Evolutionary conservation across 176 grass and related monocot species (phyloP), one percentile per base, ranked within the genome.

Genomic region (Tuctoria greenei): DNA sequence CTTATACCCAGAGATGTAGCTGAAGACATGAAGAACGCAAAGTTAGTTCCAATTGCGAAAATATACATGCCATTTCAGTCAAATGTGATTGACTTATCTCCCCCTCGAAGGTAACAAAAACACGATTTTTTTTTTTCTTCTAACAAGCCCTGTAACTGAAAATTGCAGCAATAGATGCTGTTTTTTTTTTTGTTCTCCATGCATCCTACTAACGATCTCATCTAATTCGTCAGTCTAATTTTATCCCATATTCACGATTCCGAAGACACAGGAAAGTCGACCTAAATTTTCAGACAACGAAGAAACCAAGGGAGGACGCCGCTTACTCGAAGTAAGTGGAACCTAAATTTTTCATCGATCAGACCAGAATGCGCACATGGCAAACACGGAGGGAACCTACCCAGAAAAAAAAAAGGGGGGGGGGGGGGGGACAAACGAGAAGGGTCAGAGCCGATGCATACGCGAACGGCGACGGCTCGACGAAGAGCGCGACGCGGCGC

Each of bases 391-490:
- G 31, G 31, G 31, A 42, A 55, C 7, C 20, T 7, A 54, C 0
- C 51, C 20, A 54, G 51, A 54, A 54, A 54, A 54, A 9, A 18
- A 71, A 10, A 55, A 41, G 43, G 13, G 21, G 20, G 43, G 17
- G 6, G 46, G 28, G 43, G 13, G 21, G 20, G 43, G 17, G 6
- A 47, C 23, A 35, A 5, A 26, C 43, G 16, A 35, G 24, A 25
- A 45, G 28, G 28, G 25, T 18, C 18, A 1, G 62, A 4, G 36
- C 7, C 6, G 31, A 26, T 8, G 4, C 77, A 54, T 55, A 91
- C 85, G 85, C 89, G 73, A 91, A 91, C 11, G 89, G 89, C 10
- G 89, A 91, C 10, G 89, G 89, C 82, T 91, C 89, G 35, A 91
- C 82, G 74, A 91, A 91, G 39, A 91, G 89, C 17, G 89, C 89